phyloP scores from a whole-genome alignment of 225 moss, liverwort and hornwort genomes.

The Neckera pumila region DNA sequence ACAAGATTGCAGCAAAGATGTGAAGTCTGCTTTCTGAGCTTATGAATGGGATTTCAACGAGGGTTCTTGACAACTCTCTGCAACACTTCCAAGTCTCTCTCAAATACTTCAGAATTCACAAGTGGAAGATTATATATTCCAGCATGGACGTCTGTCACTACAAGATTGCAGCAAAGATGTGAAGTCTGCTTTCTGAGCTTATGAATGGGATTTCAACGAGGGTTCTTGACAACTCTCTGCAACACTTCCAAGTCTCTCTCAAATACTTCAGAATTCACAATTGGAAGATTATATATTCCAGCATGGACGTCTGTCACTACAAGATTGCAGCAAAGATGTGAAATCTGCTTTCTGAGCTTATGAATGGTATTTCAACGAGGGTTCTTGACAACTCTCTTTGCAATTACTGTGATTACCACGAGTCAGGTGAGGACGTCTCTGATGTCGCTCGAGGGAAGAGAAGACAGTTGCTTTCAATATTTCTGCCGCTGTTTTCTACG shows the following conservation, averaged over 20 bases:
- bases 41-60: not conserved
- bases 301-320: not conserved
- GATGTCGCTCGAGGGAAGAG: not conserved
- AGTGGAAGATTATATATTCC: not conserved
- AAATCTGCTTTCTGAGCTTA: not conserved
- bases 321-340: not conserved
- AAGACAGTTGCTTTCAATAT: not conserved
- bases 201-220: not conserved
- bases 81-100: not conserved
- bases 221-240: not conserved
- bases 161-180: not conserved
- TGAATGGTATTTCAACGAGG: not conserved
- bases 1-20: not conserved
- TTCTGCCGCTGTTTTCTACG: not conserved
- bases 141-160: not conserved
- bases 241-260: not conserved
- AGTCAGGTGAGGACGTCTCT: not conserved
- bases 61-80: not conserved
- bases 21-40: not conserved
- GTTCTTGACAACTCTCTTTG: not conserved
- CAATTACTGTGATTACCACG: slow-evolving; percentile 7
- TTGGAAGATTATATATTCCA: not conserved
- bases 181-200: not conserved
- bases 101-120: not conserved
- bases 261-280: not conserved